Evolutionary conservation across 345 rosid genomes (phyloP).

Genomic region (Triadica sebifera): DNA sequence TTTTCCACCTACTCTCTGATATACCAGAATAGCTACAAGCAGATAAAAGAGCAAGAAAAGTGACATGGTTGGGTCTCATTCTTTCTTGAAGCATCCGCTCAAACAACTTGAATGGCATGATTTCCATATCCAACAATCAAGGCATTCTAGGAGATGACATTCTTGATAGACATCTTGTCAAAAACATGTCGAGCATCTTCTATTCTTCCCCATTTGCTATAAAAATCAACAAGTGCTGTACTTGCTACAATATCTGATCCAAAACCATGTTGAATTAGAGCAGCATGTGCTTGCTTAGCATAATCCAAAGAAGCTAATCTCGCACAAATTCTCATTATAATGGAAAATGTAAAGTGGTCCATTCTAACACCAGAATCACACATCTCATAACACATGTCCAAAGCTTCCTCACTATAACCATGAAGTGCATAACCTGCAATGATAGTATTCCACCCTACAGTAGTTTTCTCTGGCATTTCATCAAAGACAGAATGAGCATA

Average conservation of each 20-base stretch:
- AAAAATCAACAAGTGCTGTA: constrained; percentile 81
- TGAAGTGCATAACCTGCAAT: constrained; percentile 78
- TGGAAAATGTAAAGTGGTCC: constrained; percentile 83
- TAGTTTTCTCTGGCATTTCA: constrained; percentile 70
- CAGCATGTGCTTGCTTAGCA: constrained; percentile 85
- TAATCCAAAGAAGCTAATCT: constrained; percentile 69
- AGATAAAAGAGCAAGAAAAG: constrained; percentile 72
- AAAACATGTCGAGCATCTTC: constrained; percentile 70
- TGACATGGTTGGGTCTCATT: constrained; percentile 67
- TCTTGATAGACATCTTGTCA: constrained; percentile 64
- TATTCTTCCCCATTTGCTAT: constrained; percentile 93
- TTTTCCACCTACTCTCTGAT: constrained; percentile 67
- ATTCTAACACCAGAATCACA: constrained; percentile 58
- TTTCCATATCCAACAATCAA: constrained; percentile 79
- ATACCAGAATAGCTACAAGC: constrained; percentile 78
- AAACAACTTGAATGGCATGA: constrained; percentile 69
- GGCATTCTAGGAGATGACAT: constrained; percentile 81
- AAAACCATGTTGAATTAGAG: constrained; percentile 62
- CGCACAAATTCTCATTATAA: constrained; percentile 57
- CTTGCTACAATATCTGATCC: constrained; percentile 69
- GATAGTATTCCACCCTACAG: constrained; percentile 81
- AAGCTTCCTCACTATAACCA: constrained; percentile 76
- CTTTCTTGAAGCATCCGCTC: constrained; percentile 58
- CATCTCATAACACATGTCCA: constrained; percentile 67
- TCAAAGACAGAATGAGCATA: constrained; percentile 72